These are phyloP conservation scores for Cantharellus anzutake DNA, from an alignment of 768 basidiomycete species.

Conservation along the genomic window DNA sequence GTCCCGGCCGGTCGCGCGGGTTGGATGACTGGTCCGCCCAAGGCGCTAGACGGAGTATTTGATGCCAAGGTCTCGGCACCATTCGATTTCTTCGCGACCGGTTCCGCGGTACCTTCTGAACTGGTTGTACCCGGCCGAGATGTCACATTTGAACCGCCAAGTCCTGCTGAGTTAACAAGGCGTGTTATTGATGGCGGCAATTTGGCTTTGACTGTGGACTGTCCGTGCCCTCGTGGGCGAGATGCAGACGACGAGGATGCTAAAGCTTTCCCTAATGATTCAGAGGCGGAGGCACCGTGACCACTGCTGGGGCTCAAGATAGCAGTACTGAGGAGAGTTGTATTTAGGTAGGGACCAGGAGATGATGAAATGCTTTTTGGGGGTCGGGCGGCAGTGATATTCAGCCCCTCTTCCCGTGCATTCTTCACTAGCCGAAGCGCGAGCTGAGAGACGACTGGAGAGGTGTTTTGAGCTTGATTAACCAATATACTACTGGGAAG, in stretches of 20 bases:
- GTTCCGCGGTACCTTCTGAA: too few species aligned
- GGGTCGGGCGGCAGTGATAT: background rate
- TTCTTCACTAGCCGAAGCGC: constrained; percentile 50
- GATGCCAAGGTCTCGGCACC: too few species aligned
- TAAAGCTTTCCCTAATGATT: background rate
- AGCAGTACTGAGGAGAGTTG: background rate
- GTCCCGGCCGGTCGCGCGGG: constrained; percentile 9
- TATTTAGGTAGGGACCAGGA: background rate
- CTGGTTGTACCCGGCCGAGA: too few species aligned
- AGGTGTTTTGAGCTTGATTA: constrained; percentile 47
- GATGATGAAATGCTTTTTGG: constrained; percentile 11
- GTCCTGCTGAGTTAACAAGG: too few species aligned
- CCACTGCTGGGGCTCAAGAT: background rate
- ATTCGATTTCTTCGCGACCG: too few species aligned
- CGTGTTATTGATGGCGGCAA: too few species aligned
- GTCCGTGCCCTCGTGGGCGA: too few species aligned
- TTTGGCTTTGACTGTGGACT: too few species aligned
- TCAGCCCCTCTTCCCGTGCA: constrained; percentile 38
- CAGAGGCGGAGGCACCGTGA: background rate
- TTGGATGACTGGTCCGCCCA: background rate
- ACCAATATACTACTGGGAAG: constrained; percentile 45
- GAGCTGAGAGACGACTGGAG: constrained; percentile 36
- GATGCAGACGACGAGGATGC: too few species aligned
- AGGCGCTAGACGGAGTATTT: background rate
- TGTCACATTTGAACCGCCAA: too few species aligned